Conservation (phyloP, 2,329 filamentous ascomycete genomes). For the Colletotrichum phormii region DNA sequence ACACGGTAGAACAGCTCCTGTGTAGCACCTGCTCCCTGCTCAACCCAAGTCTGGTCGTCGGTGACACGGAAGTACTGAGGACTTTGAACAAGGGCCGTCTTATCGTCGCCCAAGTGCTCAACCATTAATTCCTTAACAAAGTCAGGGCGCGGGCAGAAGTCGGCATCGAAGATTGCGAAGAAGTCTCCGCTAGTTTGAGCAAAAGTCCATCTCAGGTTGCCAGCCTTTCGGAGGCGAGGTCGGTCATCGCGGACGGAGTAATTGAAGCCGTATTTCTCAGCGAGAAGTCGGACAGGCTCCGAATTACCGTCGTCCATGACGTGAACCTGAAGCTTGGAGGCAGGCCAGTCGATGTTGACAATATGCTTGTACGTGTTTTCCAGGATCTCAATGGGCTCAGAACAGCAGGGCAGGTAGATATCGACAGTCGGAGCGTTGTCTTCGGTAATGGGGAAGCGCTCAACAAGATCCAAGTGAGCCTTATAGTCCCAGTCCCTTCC, state of each 20-base stretch:
- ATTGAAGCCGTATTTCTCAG: constrained; percentile 48
- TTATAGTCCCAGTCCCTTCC: constrained; percentile 52
- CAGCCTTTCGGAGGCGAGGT: constrained; percentile 54
- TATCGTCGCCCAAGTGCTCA: constrained; percentile 50
- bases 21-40: constrained; percentile 55
- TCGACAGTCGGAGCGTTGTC: constrained; percentile 52
- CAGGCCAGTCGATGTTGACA: constrained; percentile 49
- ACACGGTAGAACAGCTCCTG: constrained; percentile 57
- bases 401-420: constrained; percentile 55
- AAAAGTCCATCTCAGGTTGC: constrained; percentile 56
- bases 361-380: constrained; percentile 52
- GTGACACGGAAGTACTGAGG: constrained; percentile 55
- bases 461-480: constrained; percentile 46
- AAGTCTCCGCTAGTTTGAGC: constrained; percentile 51
- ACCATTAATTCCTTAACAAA: constrained; percentile 53
- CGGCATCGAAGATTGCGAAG: constrained; percentile 56
- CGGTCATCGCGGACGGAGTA: constrained; percentile 55
- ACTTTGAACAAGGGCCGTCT: constrained; percentile 54
- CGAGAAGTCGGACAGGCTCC: constrained; percentile 45
- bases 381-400: constrained; percentile 53
- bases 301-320: constrained; percentile 54
- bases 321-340: constrained; percentile 48
- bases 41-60: constrained; percentile 54
- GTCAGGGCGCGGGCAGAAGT: constrained; percentile 55
- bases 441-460: constrained; percentile 46